Evolutionary conservation across 2,329 filamentous ascomycete genomes (phyloP).

Genomic region (Chaetothyriales sp.): DNA sequence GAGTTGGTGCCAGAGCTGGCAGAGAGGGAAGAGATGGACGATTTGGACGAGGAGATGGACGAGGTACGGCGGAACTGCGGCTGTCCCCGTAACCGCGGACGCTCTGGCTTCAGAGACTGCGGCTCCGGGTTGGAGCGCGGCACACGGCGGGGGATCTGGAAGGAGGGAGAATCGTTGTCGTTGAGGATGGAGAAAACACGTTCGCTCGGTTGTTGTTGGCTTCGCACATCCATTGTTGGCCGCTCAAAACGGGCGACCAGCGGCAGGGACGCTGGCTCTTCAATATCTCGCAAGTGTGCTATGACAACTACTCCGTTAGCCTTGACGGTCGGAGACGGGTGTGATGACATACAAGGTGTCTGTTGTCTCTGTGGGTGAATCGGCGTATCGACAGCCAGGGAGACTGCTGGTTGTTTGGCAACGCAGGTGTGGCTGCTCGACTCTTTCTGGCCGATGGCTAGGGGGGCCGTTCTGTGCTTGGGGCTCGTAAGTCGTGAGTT

Average conservation of each 20-base stretch:
- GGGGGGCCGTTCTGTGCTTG: no score
- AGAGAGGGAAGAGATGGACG: slow-evolving; percentile 13
- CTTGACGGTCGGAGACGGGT: neutral
- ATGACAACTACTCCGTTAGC: neutral
- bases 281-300: slow-evolving; percentile 1
- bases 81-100: slow-evolving; percentile 12
- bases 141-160: slow-evolving; percentile 23
- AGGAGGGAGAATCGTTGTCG: slow-evolving; percentile 33
- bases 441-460: no score
- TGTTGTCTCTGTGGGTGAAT: neutral
- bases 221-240: slow-evolving; percentile 19
- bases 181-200: slow-evolving; percentile 29
- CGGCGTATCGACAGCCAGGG: neutral
- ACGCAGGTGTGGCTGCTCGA: neutral
- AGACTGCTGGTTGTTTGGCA: no score
- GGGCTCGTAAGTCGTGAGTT: no score
- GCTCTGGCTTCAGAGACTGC: slow-evolving; percentile 3
- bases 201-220: slow-evolving; percentile 12
- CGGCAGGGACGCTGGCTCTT: slow-evolving; percentile 14
- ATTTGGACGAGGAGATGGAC: slow-evolving; percentile 14
- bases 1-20: slow-evolving; percentile 1
- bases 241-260: slow-evolving; percentile 12
- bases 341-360: neutral
- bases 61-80: slow-evolving; percentile 11
- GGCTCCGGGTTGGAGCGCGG: slow-evolving; percentile 14